These are phyloP conservation scores for Carex parvula DNA, from an alignment of 176 grass and related monocot genomes.

Conservation along the genomic window DNA sequence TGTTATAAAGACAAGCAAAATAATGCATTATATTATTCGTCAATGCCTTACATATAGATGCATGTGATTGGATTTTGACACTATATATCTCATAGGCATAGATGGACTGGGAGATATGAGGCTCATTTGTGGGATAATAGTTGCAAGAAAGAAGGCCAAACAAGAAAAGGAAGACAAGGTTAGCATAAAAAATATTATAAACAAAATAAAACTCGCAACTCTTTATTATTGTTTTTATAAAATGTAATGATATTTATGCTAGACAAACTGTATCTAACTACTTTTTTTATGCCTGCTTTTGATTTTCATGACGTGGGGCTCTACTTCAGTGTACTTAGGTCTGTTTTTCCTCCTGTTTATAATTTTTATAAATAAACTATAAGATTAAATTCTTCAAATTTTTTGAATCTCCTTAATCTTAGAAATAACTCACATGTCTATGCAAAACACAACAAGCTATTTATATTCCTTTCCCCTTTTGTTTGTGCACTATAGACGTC, in stretches of 20 bases:
- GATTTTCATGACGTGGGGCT: background rate
- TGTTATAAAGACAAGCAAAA: background rate
- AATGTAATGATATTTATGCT: background rate
- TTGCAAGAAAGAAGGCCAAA: conserved; percentile 92
- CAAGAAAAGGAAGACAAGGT: conserved; percentile 99
- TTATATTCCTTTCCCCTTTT: background rate
- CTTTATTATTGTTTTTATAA: background rate
- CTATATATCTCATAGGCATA: conserved; percentile 50
- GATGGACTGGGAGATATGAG: conserved; percentile 98
- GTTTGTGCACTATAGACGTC: background rate
- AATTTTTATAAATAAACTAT: background rate
- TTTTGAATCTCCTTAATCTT: background rate
- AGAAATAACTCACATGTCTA: background rate
- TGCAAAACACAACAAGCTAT: background rate
- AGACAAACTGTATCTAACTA: conserved; percentile 8
- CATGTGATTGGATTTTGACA: background rate
- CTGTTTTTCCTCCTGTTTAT: background rate
- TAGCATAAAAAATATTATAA: conserved; percentile 1
- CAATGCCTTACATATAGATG: background rate
- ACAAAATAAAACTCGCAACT: background rate
- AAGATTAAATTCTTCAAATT: background rate
- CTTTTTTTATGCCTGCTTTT: background rate
- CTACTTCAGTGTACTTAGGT: conserved; percentile 27
- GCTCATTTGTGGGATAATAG: conserved; percentile 98
- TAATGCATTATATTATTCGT: background rate